Base-by-base conservation (phyloP, 495 filamentous ascomycete genomes). In the Neohortaea acidophila region DNA sequence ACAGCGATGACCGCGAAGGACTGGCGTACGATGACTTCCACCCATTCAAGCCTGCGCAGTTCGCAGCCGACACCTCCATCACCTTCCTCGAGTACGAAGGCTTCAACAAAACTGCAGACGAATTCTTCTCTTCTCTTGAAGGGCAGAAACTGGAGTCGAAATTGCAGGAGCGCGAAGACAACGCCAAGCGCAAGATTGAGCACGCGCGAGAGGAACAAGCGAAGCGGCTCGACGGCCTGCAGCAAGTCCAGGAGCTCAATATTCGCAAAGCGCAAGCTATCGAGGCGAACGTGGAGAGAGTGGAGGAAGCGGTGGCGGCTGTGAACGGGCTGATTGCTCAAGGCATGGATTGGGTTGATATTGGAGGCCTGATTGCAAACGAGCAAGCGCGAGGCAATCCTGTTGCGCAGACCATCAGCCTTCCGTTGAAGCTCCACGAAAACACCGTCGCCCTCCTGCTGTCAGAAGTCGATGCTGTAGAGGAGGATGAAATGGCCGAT, bases 281-380 rank as follows among this genome's bases (percentile, higher is more conserved):
- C 27, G 71, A 92, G 50, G 81, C 84, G 30, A 96, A 97, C 51
- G 57, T 81, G 0, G 79, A 87, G 49, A 69, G 84, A 20, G 84
- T 94, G 0, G 77, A 89, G 55, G 89, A 96, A 57, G 84, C 84
- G 3, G 87, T 82, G 58, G 77, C 79, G 46, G 84, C 86, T 4
- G 73, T 97, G 13, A 96, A 94, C 51, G 81, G 80, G 0, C 61
- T 97, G 12, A 70, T 96, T 25, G 72, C 72, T 6, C 84, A 94
- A 51, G 86, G 84, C 5, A 94, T 94, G 87, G 89, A 96, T 48
- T 97, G 89, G 89, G 73, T 79, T 8, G 80, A 92, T 38, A 81
- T 94, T 51, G 84, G 75, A 7, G 76, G 75, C 20, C 63, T 97
- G 46, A 79, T 97, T 31, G 83, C 94, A 51, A 68, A 79, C 51